Evolutionary conservation across 176 grass and related monocot species (phyloP).

Genomic region (Carex scoparia): DNA sequence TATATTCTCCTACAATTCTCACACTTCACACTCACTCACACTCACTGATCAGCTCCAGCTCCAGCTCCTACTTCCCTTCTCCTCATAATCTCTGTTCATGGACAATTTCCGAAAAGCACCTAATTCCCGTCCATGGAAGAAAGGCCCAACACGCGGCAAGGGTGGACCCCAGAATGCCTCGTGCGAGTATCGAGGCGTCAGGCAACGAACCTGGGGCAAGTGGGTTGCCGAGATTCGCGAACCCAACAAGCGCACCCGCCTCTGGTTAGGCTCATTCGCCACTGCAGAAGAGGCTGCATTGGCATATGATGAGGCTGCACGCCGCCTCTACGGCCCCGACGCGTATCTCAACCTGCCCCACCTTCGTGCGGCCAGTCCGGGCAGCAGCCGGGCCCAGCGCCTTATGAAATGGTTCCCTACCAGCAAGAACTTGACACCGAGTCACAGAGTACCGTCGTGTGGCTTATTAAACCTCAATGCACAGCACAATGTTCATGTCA

Average conservation of each 20-base stretch:
- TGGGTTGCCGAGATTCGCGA: conserved; percentile 52
- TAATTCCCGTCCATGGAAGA: conserved; percentile 71
- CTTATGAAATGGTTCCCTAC: conserved; percentile 79
- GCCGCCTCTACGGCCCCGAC: conserved; percentile 82
- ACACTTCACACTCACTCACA: conserved; percentile 17
- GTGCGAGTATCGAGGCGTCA: conserved; percentile 45
- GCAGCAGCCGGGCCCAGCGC: conserved; percentile 39
- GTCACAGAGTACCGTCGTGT: conserved; percentile 42
- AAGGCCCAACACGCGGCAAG: conserved; percentile 65
- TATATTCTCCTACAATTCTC: conserved; percentile 26
- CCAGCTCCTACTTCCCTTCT: neutral
- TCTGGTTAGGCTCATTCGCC: conserved; percentile 47
- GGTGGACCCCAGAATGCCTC: conserved; percentile 45
- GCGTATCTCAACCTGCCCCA: conserved; percentile 96
- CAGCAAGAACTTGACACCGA: conserved; percentile 20
- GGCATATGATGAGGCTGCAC: conserved; percentile 53
- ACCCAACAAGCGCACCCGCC: conserved; percentile 37
- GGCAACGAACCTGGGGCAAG: conserved; percentile 48
- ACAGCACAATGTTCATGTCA: conserved; percentile 99
- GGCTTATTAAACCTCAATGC: conserved; percentile 97
- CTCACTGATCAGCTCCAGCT: conserved; percentile 15
- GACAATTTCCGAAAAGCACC: conserved; percentile 16
- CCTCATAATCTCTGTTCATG: neutral
- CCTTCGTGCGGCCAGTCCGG: conserved; percentile 43
- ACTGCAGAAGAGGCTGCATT: conserved; percentile 41